A percentile compares a stretch with the other conserved stretches of the same genome.
phyloP scores from a whole-genome alignment of 768 basidiomycete genomes.

The Pleurotus tuoliensis region DNA sequence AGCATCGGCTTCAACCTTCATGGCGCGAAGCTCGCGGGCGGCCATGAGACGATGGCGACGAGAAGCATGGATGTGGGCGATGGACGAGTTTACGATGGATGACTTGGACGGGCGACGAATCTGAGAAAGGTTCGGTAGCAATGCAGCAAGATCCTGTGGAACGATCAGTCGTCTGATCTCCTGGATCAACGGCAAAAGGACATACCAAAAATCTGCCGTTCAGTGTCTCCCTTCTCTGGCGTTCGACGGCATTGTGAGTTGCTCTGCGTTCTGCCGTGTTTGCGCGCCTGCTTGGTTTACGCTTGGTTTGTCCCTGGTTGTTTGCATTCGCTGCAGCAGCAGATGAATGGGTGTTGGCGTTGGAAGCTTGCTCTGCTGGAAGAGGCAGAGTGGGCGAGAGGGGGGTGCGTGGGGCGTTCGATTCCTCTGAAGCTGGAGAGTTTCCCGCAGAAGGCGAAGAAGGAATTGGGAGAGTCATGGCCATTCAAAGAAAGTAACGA shows the following conservation, averaged over 20 bases:
- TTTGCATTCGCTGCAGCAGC: background rate
- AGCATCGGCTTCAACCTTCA: constrained; percentile 81
- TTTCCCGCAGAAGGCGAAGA: constrained; percentile 33
- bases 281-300: constrained; percentile 83
- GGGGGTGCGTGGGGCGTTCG: constrained; percentile 46
- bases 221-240: constrained; percentile 87
- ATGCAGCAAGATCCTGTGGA: constrained; percentile 80
- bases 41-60: constrained; percentile 80
- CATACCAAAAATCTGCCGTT: constrained; percentile 88
- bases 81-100: constrained; percentile 94
- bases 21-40: constrained; percentile 71
- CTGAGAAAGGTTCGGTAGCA: constrained; percentile 87
- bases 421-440: constrained; percentile 39
- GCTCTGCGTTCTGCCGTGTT: constrained; percentile 97
- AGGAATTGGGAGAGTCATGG: constrained; percentile 35
- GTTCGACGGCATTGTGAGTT: constrained; percentile 96
- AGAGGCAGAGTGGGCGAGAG: constrained; percentile 33
- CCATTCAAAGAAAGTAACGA: constrained; percentile 20
- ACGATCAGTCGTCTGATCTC: constrained; percentile 9
- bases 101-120: constrained; percentile 95
- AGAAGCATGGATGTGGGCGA: constrained; percentile 82
- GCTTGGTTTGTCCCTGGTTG: constrained; percentile 45
- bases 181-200: constrained; percentile 11
- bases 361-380: constrained; percentile 19
- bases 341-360: constrained; percentile 8